Evolutionary conservation across 352 stramenopile species (phyloP).

Genomic region (Phytophthora sp.): DNA sequence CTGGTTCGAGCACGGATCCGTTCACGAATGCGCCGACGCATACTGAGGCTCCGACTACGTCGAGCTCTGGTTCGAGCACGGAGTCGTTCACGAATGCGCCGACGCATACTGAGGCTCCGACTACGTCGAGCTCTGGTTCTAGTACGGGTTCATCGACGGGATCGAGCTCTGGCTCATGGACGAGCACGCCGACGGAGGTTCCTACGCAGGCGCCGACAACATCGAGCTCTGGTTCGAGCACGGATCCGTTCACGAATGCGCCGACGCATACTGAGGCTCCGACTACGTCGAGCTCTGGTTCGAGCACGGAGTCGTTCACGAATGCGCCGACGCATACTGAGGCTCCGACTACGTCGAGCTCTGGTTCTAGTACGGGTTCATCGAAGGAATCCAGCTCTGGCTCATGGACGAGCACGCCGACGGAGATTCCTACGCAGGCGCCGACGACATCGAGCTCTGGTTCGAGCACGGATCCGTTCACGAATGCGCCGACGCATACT

Average conservation of each 20-base stretch:
- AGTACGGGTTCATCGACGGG: neutral
- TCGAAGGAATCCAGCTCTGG: too few species aligned
- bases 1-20: neutral
- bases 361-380: neutral
- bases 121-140: neutral
- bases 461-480: neutral
- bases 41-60: too few species aligned
- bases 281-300: neutral
- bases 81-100: neutral
- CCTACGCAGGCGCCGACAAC: neutral
- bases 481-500: neutral
- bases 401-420: neutral
- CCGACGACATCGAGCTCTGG: neutral
- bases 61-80: neutral
- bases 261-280: neutral
- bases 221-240: neutral
- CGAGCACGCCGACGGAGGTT: neutral
- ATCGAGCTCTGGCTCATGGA: slow-evolving; percentile 1
- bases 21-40: slow-evolving; percentile 4
- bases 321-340: neutral
- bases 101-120: neutral
- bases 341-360: neutral
- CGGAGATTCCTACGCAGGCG: neutral
- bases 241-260: neutral
- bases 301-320: neutral